These are phyloP conservation scores for Ottelia alismoides DNA, from an alignment of 106 monocot species.

Conservation along the genomic window DNA sequence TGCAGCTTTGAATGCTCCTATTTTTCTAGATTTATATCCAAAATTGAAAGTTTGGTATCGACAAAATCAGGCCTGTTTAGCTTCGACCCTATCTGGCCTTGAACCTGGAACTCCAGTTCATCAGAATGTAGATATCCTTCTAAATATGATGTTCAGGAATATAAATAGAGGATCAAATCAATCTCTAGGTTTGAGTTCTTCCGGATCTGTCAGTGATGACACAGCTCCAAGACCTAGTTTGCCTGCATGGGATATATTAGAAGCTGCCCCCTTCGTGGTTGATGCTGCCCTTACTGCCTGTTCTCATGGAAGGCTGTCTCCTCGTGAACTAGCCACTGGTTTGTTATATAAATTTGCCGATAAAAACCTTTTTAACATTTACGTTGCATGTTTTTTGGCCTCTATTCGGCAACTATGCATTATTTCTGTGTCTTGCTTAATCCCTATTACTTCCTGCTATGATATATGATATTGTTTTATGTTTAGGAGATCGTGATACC, in stretches of 20 bases:
- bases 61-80: conserved; percentile 97
- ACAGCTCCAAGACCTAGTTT: conserved; percentile 42
- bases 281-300: conserved; percentile 96
- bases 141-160: conserved; percentile 94
- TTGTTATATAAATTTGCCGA: too few relatives aligned
- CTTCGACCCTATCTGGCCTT: conserved; percentile 89
- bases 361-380: too few relatives aligned
- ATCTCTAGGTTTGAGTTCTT: conserved; percentile 58
- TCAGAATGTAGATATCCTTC: conserved; percentile 80
- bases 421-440: too few relatives aligned
- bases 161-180: conserved; percentile 50
- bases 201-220: conserved; percentile 60
- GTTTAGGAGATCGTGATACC: too few relatives aligned
- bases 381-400: too few relatives aligned
- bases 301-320: conserved; percentile 78
- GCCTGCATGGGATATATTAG: conserved; percentile 97
- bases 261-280: conserved; percentile 96
- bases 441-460: too few relatives aligned
- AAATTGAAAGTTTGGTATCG: conserved; percentile 93
- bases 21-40: conserved; percentile 89
- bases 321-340: conserved; percentile 97
- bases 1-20: conserved; percentile 23
- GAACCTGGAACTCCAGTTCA: conserved; percentile 81
- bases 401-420: too few relatives aligned
- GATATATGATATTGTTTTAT: too few relatives aligned